These are phyloP conservation scores for Phytophthora cactorum DNA, from an alignment of 352 stramenopile genomes.

Conservation along the genomic window DNA sequence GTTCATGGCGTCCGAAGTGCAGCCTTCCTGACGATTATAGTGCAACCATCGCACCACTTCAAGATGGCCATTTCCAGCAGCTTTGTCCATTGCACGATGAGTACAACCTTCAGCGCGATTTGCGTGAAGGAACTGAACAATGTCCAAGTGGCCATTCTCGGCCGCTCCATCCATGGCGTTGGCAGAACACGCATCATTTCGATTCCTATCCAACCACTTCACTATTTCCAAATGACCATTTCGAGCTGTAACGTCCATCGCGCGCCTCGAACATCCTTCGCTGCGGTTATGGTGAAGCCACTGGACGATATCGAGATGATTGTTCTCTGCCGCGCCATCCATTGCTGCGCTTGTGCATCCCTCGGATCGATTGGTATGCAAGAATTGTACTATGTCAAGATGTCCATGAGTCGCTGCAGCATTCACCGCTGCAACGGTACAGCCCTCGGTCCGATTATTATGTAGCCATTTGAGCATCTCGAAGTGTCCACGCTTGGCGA, in stretches of 20 bases:
- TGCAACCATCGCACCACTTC: constrained; percentile 41
- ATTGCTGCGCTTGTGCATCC: constrained; percentile 42
- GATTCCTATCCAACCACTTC: constrained; percentile 36
- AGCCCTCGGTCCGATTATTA: constrained; percentile 32
- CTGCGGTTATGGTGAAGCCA: constrained; percentile 39
- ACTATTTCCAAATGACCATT: constrained; percentile 37
- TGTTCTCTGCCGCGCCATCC: constrained; percentile 41
- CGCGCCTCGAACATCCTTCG: constrained; percentile 40
- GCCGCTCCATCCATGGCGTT: constrained; percentile 42
- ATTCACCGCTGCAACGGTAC: constrained; percentile 36
- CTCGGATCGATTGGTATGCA: constrained; percentile 38
- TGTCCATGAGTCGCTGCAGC: constrained; percentile 36
- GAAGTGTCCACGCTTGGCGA: constrained; percentile 35
- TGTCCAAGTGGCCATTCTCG: constrained; percentile 29
- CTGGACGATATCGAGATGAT: constrained; percentile 39
- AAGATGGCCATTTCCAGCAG: constrained; percentile 36
- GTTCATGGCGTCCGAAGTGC: constrained; percentile 42
- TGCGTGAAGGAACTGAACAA: constrained; percentile 34
- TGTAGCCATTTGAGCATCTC: constrained; percentile 39
- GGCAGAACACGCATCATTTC: constrained; percentile 31
- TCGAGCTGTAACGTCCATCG: constrained; percentile 31
- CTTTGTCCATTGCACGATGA: constrained; percentile 40
- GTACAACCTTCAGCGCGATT: constrained; percentile 30
- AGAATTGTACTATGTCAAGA: constrained; percentile 39
- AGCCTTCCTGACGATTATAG: constrained; percentile 37